phyloP scores from a whole-genome alignment of 352 stramenopile genomes.

The Phytophthora macrochlamydospora region DNA sequence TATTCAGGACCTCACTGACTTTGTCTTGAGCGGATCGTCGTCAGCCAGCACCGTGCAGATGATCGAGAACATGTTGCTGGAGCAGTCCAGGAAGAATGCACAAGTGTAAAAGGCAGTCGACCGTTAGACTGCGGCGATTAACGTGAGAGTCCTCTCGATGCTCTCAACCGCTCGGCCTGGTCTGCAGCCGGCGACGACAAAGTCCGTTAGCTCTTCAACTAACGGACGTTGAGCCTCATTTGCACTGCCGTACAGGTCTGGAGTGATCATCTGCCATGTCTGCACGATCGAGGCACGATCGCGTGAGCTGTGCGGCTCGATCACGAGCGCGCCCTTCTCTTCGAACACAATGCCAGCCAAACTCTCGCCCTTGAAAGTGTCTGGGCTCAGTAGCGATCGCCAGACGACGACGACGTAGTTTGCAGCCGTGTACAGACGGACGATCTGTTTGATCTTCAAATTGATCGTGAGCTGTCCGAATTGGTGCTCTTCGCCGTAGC shows the following conservation, averaged over 20 bases:
- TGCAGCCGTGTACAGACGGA: constrained; percentile 47
- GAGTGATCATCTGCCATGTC: constrained; percentile 62
- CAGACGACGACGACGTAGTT: constrained; percentile 61
- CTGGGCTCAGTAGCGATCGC: constrained; percentile 56
- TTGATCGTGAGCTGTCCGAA: constrained; percentile 48
- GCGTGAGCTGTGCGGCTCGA: constrained; percentile 44
- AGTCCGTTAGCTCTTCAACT: constrained; percentile 41
- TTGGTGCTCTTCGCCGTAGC: constrained; percentile 55
- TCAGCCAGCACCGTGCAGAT: constrained; percentile 50
- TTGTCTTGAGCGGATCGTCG: constrained; percentile 44
- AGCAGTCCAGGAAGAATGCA: constrained; percentile 27
- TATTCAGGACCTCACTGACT: constrained; percentile 48
- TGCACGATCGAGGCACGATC: constrained; percentile 44
- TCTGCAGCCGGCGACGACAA: constrained; percentile 29
- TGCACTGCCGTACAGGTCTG: constrained; percentile 17
- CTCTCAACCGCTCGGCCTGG: constrained; percentile 37
- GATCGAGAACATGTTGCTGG: constrained; percentile 58
- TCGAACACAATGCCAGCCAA: constrained; percentile 47
- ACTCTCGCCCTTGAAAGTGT: constrained; percentile 50
- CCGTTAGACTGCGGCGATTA: neutral
- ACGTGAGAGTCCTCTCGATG: constrained; percentile 37
- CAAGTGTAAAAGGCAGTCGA: constrained; percentile 4
- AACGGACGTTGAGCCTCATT: constrained; percentile 7
- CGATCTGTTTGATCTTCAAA: constrained; percentile 62
- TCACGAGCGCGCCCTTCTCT: constrained; percentile 62